Base-by-base conservation (phyloP, 2,329 filamentous ascomycete genomes). In the Fusarium euwallaceae region DNA sequence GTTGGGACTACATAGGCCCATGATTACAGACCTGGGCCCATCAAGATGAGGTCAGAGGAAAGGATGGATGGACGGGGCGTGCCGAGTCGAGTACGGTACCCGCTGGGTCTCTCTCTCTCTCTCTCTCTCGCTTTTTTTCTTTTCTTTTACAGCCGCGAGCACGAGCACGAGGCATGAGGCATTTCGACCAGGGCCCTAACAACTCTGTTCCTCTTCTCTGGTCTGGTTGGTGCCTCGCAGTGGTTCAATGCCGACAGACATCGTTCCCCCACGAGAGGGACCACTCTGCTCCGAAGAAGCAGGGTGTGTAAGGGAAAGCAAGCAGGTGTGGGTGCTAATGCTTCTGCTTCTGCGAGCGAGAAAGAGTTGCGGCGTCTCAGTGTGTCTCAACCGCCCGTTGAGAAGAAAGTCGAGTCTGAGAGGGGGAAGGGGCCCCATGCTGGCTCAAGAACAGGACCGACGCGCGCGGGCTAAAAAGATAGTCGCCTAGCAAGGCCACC, bases 391-490 rank as follows among this genome's bases (percentile, higher is more conserved):
- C 63, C n/a, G 41, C 64, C 59, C 53, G 60, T 60, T 61, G 67
- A 64, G 67, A 56, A 60, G 62, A 63, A 36, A 53, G 39, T 48
- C 63, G 29, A 53, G 39, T 60, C 39, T 32, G 58, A 69, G 66
- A 66, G 56, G 73, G 70, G 61, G 39, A 58, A 41, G 59, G 29
- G 34, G 32, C 58, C 45, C 45, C 43, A 48, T 48, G 43, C 43
- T 48, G 43, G 43, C 43, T 48, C 43, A 27, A 48, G 69, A 64
- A 65, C 51, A 66, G n/a, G 63, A 70, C 65, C 72, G 69, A 73
- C 61, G 73, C 69, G 71, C 73, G 69, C 66, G 55, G 68, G 48
- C 75, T 76, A 78, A 61, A 66, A 61, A 68, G 68, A 76, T 78
- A 61, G 73, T 51, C 61, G 62, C 69, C 64, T 66, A 73, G 64